phyloP scores from a whole-genome alignment of 75 land plant genomes.

The Cryptomeria japonica region DNA sequence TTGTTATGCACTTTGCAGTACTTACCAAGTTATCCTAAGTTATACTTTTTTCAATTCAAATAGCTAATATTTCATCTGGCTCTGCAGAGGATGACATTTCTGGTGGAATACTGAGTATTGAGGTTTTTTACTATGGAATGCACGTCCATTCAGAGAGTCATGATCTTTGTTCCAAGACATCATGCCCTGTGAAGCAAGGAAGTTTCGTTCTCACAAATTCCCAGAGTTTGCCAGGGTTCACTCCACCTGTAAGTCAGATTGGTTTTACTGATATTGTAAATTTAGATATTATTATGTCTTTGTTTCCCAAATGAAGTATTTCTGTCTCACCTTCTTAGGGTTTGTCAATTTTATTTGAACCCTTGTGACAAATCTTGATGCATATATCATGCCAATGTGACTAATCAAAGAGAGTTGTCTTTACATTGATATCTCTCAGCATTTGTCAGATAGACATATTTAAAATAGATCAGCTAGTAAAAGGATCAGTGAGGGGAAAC shows the following conservation, averaged over 20 bases:
- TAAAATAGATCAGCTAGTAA: not conserved
- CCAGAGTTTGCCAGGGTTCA: slow-evolving; percentile 52
- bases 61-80: not conserved
- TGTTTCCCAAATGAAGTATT: not conserved
- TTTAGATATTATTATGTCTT: not conserved
- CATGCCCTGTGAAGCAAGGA: slow-evolving; percentile 56
- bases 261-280: not conserved
- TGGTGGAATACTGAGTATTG: slow-evolving; percentile 47
- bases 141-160: slow-evolving; percentile 41
- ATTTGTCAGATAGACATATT: too few species aligned
- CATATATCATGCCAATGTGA: too few species aligned
- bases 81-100: slow-evolving; percentile 34
- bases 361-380: not conserved
- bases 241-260: slow-evolving; percentile 63
- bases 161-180: slow-evolving; percentile 51
- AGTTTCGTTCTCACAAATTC: slow-evolving; percentile 50
- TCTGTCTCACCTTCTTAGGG: not conserved
- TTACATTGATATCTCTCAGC: too few species aligned
- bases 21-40: too few species aligned
- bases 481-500: not conserved
- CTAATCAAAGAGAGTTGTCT: too few species aligned
- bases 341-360: not conserved
- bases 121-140: slow-evolving; percentile 45
- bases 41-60: not conserved
- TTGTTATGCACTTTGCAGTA: too few species aligned